These are phyloP conservation scores for Sporothrix variecibatus DNA, from an alignment of 2,329 filamentous ascomycete species.

Conservation along the genomic window DNA sequence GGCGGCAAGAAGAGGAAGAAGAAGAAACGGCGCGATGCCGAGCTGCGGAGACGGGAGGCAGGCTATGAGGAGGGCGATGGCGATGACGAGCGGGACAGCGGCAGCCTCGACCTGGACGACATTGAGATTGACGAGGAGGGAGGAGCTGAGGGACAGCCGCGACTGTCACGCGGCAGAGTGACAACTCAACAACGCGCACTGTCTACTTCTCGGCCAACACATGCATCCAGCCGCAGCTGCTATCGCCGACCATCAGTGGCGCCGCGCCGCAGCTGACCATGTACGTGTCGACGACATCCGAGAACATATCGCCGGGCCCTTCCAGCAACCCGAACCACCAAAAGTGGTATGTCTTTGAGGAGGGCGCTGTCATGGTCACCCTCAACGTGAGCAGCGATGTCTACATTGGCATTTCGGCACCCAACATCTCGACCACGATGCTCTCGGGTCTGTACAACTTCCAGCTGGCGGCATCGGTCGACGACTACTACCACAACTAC, in stretches of 20 bases:
- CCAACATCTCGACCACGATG: conserved; percentile 57
- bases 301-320: conserved; percentile 68
- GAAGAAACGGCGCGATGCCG: conserved; percentile 8
- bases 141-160: neutral
- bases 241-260: conserved; percentile 42
- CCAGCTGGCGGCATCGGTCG: conserved; percentile 79
- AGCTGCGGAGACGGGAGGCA: conserved; percentile 33
- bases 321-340: conserved; percentile 48
- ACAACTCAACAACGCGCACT: conserved; percentile 43
- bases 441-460: conserved; percentile 74
- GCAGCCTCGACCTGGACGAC: conserved; percentile 23
- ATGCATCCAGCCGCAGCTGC: conserved; percentile 71
- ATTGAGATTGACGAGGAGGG: conserved; percentile 29
- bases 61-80: conserved; percentile 31
- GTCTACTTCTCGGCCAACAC: conserved; percentile 86
- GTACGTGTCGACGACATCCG: conserved; percentile 68
- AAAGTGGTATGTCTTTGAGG: conserved; percentile 55
- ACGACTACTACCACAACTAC: conserved; percentile 72
- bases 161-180: conserved; percentile 30
- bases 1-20: conserved; percentile 37
- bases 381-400: conserved; percentile 65
- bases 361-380: conserved; percentile 69
- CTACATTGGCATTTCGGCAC: conserved; percentile 75
- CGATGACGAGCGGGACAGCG: conserved; percentile 14
- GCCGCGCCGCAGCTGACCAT: conserved; percentile 73